phyloP scores from a whole-genome alignment of 148 eudicot genomes.

The Euryodendron excelsum region DNA sequence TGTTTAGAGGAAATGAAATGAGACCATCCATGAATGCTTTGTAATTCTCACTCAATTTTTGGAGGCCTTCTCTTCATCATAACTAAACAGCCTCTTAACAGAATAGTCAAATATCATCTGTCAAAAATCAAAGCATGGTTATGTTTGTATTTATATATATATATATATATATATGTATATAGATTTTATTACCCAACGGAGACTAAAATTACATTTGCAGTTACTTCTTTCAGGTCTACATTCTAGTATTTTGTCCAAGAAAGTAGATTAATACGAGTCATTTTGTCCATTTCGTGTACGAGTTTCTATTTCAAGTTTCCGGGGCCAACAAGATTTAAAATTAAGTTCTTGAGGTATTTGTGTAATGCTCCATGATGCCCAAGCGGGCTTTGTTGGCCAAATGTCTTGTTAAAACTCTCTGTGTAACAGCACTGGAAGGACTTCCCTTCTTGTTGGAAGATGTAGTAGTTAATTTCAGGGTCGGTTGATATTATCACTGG shows the following conservation, averaged over 20 bases:
- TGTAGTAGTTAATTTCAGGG: conserved; percentile 7
- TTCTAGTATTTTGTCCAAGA: conserved; percentile 9
- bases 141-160: too few relatives aligned
- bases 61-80: too few relatives aligned
- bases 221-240: conserved; percentile 6
- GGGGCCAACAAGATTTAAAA: conserved; percentile 8
- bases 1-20: too few relatives aligned
- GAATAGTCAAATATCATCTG: too few relatives aligned
- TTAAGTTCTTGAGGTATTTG: conserved; percentile 14
- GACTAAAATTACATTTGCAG: conserved; percentile 13
- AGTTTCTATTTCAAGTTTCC: conserved; percentile 11
- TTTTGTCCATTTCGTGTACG: background rate
- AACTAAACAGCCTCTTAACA: too few relatives aligned
- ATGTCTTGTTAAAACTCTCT: background rate
- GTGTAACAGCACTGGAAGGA: conserved; percentile 10
- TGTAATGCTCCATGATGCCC: conserved; percentile 3
- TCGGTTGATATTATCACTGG: conserved; percentile 14
- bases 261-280: background rate
- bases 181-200: too few relatives aligned
- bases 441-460: conserved; percentile 20
- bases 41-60: too few relatives aligned
- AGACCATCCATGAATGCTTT: too few relatives aligned
- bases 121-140: too few relatives aligned
- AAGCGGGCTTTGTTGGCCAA: background rate
- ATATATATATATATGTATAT: too few relatives aligned